Percentiles rank a stretch among this genome's conserved stretches.
These are phyloP conservation scores for Serendipita indica DNA, from an alignment of 768 basidiomycete genomes.

Conservation along the genomic window DNA sequence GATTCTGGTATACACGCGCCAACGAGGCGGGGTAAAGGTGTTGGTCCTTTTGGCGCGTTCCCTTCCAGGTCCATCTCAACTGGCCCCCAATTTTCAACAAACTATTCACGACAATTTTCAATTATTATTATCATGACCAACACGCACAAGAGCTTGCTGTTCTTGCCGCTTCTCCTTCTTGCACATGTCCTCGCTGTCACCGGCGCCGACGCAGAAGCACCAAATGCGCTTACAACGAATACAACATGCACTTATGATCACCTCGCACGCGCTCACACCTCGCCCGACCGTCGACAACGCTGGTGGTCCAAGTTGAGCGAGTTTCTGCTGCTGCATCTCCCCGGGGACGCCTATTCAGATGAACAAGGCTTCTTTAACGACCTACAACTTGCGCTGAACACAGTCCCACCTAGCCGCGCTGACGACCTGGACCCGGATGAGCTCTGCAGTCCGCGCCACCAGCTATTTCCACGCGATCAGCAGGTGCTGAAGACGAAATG, in stretches of 20 bases:
- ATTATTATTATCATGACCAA: not conserved
- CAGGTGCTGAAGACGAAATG: constrained; percentile 6
- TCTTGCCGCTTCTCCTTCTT: not conserved
- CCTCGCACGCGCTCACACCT: not conserved
- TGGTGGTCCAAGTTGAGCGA: not conserved
- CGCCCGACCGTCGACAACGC: not conserved
- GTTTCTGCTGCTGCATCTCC: not conserved
- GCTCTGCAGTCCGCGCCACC: no score
- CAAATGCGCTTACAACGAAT: not conserved
- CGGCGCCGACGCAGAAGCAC: not conserved
- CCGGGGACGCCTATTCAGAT: not conserved
- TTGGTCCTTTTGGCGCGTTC: not conserved
- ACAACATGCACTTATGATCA: not conserved
- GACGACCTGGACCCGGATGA: not conserved
- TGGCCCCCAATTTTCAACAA: not conserved
- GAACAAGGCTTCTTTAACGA: constrained; percentile 1
- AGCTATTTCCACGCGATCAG: not conserved
- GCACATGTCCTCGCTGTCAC: not conserved
- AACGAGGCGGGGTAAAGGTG: not conserved
- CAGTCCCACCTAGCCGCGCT: not conserved
- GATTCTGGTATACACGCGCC: no score
- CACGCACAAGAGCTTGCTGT: not conserved
- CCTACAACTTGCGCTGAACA: not conserved
- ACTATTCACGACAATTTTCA: not conserved
- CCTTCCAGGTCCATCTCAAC: not conserved